Conservation (phyloP, 2,329 filamentous ascomycete species). For the Neoarthrinium moseri region DNA sequence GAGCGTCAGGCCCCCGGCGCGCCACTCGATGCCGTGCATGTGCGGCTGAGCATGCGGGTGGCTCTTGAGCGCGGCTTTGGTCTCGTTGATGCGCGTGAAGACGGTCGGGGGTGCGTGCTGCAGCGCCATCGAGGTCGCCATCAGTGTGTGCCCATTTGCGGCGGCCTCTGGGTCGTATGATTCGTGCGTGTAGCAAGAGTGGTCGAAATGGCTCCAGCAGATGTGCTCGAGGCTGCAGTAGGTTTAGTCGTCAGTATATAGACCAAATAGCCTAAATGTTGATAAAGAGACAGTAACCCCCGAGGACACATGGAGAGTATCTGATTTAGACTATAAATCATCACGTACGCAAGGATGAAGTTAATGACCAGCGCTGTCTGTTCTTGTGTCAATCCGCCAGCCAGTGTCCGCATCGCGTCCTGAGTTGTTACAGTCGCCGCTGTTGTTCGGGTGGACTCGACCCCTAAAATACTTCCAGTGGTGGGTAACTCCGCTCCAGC, state of each 20-base stretch:
- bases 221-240: constrained; percentile 46
- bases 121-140: constrained; percentile 25
- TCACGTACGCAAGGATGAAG: constrained; percentile 50
- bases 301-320: background rate
- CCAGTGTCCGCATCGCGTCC: background rate
- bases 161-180: constrained; percentile 37
- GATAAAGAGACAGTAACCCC: background rate
- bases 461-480: background rate
- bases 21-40: constrained; percentile 31
- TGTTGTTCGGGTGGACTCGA: background rate
- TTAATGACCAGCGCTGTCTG: constrained; percentile 49
- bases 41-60: background rate
- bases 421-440: background rate
- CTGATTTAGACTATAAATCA: background rate
- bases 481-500: background rate
- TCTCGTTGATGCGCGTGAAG: constrained; percentile 14
- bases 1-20: constrained; percentile 38
- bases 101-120: constrained; percentile 17
- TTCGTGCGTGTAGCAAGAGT: background rate
- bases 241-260: background rate
- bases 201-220: constrained; percentile 27
- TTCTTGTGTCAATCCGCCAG: constrained; percentile 21
- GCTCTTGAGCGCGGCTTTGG: background rate
- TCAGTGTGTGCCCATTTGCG: constrained; percentile 27
- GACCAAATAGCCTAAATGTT: background rate